These are phyloP conservation scores for Amylostereum areolatum DNA, from an alignment of 1,284 basidiomycete genomes.

Conservation along the genomic window DNA sequence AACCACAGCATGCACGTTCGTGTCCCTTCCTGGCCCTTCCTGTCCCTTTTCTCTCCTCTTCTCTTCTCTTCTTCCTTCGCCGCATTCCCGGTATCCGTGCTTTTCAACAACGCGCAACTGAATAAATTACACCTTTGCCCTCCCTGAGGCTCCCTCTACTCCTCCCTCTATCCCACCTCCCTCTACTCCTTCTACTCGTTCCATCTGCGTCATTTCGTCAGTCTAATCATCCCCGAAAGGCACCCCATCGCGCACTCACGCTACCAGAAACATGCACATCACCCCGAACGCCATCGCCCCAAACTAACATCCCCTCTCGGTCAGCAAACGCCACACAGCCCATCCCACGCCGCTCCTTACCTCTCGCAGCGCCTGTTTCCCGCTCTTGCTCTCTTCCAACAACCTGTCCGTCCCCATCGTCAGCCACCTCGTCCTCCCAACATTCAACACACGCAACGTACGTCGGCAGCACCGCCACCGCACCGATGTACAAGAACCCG, in stretches of 20 bases:
- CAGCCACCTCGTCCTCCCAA: not conserved
- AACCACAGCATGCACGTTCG: slow-evolving; percentile 19
- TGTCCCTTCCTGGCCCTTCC: slow-evolving; percentile 38
- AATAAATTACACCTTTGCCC: not conserved
- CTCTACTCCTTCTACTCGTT: slow-evolving; percentile 58
- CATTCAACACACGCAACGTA: slow-evolving; percentile 32
- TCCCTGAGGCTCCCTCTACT: not conserved
- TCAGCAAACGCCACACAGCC: slow-evolving; percentile 5
- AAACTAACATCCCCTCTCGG: slow-evolving; percentile 47
- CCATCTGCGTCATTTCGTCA: slow-evolving; percentile 48
- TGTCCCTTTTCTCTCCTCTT: not conserved
- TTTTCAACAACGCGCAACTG: not conserved
- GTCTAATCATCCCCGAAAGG: slow-evolving; percentile 9
- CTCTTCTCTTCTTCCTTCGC: no score
- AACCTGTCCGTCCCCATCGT: slow-evolving; percentile 40
- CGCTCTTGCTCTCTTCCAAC: slow-evolving; percentile 80
- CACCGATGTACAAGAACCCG: slow-evolving; percentile 90
- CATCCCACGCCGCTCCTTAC: slow-evolving; percentile 32
- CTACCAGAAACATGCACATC: slow-evolving; percentile 81
- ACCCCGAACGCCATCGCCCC: slow-evolving; percentile 86
- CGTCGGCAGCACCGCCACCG: slow-evolving; percentile 86
- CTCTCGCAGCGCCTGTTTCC: slow-evolving; percentile 81
- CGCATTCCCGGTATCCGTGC: slow-evolving; percentile 3
- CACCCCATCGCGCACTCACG: slow-evolving; percentile 49
- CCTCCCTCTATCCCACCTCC: not conserved